These are phyloP conservation scores for Ganoderma sp. DNA, from an alignment of 1,284 basidiomycete genomes.

Conservation along the genomic window DNA sequence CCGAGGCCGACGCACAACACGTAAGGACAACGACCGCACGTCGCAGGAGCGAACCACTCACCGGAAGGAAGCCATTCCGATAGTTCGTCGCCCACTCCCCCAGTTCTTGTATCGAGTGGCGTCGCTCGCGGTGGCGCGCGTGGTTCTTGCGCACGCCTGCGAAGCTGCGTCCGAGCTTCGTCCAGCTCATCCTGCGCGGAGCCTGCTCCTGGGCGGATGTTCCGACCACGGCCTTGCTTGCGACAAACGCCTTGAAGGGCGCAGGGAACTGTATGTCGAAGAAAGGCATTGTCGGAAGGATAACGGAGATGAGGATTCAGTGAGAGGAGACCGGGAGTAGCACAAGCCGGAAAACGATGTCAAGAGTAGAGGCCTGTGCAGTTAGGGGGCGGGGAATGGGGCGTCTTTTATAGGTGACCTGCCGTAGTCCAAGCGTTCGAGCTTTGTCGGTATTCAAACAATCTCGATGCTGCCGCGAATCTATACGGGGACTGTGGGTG, in stretches of 20 bases:
- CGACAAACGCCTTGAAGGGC: not conserved
- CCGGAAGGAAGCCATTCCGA: constrained; percentile 2
- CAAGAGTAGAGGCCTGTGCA: not conserved
- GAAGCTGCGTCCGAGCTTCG: constrained; percentile 7
- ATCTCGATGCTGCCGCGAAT: not conserved
- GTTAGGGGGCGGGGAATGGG: not conserved
- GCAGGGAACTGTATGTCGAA: constrained; percentile 1
- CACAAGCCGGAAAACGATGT: not conserved
- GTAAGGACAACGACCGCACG: not conserved
- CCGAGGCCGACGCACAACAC: not conserved
- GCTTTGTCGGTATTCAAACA: not conserved
- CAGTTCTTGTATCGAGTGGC: constrained; percentile 5
- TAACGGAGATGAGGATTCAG: not conserved
- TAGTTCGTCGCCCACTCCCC: not conserved
- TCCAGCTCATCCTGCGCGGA: constrained; percentile 5
- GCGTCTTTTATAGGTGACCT: not conserved
- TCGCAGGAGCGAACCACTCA: not conserved
- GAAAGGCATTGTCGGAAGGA: constrained; percentile 3
- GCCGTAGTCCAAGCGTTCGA: not conserved
- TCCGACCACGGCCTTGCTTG: not conserved
- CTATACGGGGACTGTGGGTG: not conserved
- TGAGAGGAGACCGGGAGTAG: not conserved
- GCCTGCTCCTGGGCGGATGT: constrained; percentile 4
- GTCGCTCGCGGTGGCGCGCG: not conserved
- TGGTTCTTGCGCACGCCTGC: constrained; percentile 1